Evolutionary conservation across 2,329 filamentous ascomycete genomes (phyloP), one percentile per base, ranked within the genome.

Genomic region (Chaetomium sp.): DNA sequence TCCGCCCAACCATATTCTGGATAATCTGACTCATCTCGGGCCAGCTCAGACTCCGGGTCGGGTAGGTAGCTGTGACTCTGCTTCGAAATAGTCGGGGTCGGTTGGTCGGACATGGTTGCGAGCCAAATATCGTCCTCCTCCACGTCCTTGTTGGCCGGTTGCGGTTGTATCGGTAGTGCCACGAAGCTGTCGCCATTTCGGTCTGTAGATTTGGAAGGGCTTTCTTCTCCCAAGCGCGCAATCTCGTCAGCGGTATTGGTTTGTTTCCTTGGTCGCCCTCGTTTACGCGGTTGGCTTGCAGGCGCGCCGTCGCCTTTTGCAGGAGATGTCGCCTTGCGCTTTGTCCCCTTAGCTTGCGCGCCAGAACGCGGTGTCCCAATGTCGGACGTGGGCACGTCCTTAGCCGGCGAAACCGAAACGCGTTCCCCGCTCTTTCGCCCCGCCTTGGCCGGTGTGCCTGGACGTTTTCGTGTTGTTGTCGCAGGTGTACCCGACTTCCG

Each of bases 401-500:
- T 63, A 14, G 54, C 34, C 34, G 59, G 59, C 5, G 57, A 59
- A 5, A 9, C 34, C 11, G 43, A 48, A 5, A 43, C 34, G 38
- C 53, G 50, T 6, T 48, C 47, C 6, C 19, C 46, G 44, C 48
- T 53, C 19, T 40, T 56, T 12, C 45, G 50, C 11, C 41, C 8
- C 37, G 10, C 33, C 40, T 19, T 53, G 5, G 54, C 69, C 4
- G 78, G 77, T 1, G 77, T 79, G 9, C 68, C 74, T 6, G 75
- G 72, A 56, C 74, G 72, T 62, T 77, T 76, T 59, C 74, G 79
- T 45, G 40, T 43, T 10, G 55, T 56, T 3, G 62, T 53, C 1
- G 78, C 75, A 2, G 80, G 80, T 3, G 79, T 83, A 5, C 75
- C 78, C 55, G 79, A 78, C 34, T 73, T 76, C 46, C 77, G 75